A percentile compares a stretch with the other conserved stretches of the same genome.
Evolutionary conservation across 768 basidiomycete genomes (phyloP).

Genomic region (Cantharellus anzutake): DNA sequence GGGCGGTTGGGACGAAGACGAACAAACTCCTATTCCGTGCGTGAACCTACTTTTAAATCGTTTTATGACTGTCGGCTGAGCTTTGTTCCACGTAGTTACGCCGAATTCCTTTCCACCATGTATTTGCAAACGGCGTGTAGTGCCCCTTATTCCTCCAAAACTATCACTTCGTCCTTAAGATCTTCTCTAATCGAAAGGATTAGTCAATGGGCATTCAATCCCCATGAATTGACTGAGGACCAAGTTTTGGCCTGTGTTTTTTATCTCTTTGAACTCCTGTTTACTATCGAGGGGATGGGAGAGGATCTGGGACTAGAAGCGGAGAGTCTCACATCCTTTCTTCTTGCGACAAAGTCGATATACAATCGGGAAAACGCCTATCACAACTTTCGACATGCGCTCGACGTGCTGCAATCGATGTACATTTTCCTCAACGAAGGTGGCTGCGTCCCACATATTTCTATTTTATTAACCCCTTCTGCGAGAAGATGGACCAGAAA

Average conservation of each 20-base stretch:
- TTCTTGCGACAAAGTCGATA: conserved; percentile 76
- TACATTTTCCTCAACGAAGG: conserved; percentile 69
- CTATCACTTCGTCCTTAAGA: conserved; percentile 20
- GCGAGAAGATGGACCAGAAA: conserved; percentile 13
- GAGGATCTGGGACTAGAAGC: conserved; percentile 20
- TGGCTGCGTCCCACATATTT: conserved; percentile 62
- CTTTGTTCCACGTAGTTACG: conserved; percentile 29
- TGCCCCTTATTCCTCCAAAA: neutral
- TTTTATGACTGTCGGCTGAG: conserved; percentile 10
- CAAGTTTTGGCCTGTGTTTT: conserved; percentile 67
- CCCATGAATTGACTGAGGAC: conserved; percentile 61
- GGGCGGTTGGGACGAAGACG: conserved; percentile 36
- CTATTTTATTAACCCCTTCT: conserved; percentile 35
- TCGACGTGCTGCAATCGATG: conserved; percentile 88
- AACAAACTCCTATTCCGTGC: conserved; percentile 24
- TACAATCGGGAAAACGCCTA: conserved; percentile 87
- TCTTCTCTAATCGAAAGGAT: conserved; percentile 44
- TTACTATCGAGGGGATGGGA: conserved; percentile 40
- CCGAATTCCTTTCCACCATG: conserved; percentile 73
- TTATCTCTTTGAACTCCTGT: conserved; percentile 72
- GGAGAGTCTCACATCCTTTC: conserved; percentile 61
- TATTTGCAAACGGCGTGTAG: conserved; percentile 46
- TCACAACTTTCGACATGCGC: conserved; percentile 93
- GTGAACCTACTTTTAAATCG: conserved; percentile 13
- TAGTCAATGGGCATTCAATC: conserved; percentile 80